Evolutionary conservation across 2,329 filamentous ascomycete genomes (phyloP).

Genomic region (Venturia asperata): DNA sequence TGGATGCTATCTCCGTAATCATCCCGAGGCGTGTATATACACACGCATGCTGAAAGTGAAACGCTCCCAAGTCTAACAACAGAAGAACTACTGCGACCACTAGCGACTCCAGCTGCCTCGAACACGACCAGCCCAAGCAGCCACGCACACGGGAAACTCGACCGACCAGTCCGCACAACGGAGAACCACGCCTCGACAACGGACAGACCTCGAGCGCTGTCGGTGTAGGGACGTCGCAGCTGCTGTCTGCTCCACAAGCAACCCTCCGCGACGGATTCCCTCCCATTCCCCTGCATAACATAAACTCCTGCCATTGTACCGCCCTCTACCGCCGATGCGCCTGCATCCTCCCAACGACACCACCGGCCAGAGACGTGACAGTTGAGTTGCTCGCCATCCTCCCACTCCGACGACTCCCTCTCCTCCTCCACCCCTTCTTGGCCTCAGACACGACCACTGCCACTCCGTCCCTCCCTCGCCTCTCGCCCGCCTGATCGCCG

Average conservation of each 20-base stretch:
- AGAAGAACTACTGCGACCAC: constrained; percentile 5
- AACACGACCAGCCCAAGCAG: constrained; percentile 2
- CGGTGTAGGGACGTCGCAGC: constrained; percentile 11
- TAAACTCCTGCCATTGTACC: background rate
- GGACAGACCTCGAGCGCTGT: background rate
- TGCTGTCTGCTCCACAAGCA: constrained; percentile 9
- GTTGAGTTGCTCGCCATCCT: background rate
- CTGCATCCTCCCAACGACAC: background rate
- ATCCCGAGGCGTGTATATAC: constrained; percentile 3
- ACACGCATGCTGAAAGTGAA: constrained; percentile 6
- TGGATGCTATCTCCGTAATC: background rate
- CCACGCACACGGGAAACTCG: background rate
- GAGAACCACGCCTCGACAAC: background rate
- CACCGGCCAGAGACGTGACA: background rate
- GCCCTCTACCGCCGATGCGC: background rate
- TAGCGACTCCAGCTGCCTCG: constrained; percentile 13
- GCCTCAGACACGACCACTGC: background rate
- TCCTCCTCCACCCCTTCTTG: background rate
- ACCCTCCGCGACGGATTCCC: background rate
- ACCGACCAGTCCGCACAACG: background rate
- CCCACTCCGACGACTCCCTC: background rate
- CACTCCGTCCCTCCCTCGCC: background rate
- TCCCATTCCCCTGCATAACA: constrained; percentile 5
- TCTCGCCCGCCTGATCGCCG: background rate
- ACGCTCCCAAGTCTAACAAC: constrained; percentile 5